Base-by-base conservation (phyloP, 2,329 filamentous ascomycete genomes). In the Diatrype stigma region DNA sequence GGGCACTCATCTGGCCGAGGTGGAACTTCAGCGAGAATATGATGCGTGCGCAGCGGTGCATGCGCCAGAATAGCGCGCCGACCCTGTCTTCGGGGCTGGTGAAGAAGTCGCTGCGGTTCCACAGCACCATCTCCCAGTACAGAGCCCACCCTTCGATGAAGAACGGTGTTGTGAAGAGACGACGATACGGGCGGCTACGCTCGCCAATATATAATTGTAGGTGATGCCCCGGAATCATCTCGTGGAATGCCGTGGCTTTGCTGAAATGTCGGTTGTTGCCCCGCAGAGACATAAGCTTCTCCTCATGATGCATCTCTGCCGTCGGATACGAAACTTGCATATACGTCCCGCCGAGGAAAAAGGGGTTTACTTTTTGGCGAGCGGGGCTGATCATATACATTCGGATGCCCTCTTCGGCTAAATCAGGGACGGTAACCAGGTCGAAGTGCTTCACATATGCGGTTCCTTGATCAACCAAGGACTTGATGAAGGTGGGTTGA, bases 41-140 rank as follows among this genome's bases (percentile, higher is more conserved):
- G 56, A 83, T 83, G 35, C 81, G 75, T 6, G 77, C 76, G 56
- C 80, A 83, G 26, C 81, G 77, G 61, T 85, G 81, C 75, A 84
- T 82, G 14, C 79, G 73, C 81, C 81, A 84, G 61, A 83, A 84
- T 7, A 85, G 64, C 55, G 81, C 79, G 0, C 81, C 81, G 21
- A 84, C 72, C 37, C 72, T 71, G 54, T 83, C 77, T 52, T 79
- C 74, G 0, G 80, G 70, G 0, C 70, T 70, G 3, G 68, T 66
- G 50, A 76, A 73, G 57, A 82, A 84, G 55, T 75, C 72, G 28
- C 71, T 71, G 26, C 76, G 70, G 40, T 77, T 64, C 79, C 79
- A 85, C 16, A 85, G 69, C 17, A 81, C 61, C 57, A 82, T 69
- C 65, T 84, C 81, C 80, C 80, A 84, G 61, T 84, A 84, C 56